A percentile compares a stretch with the other conserved stretches of the same genome.
These are phyloP conservation scores for Periconia digitata DNA, from an alignment of 2,329 filamentous ascomycete genomes.

Conservation along the genomic window DNA sequence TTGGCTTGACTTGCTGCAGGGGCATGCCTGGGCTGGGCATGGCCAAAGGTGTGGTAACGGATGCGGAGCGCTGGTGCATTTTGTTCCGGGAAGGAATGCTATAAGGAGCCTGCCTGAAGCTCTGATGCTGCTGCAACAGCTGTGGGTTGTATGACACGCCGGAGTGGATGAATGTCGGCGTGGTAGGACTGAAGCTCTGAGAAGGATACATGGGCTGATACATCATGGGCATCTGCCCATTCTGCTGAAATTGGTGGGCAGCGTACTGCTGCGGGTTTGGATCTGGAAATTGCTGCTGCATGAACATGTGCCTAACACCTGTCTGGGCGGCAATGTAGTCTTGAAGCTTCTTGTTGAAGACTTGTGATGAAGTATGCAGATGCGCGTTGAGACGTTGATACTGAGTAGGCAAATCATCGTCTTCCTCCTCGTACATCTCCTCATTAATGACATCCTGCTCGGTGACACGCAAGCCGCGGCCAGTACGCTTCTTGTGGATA, in stretches of 20 bases:
- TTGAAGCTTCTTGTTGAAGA: slow-evolving; percentile 64
- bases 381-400: slow-evolving; percentile 66
- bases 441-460: slow-evolving; percentile 86
- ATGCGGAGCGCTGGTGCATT: slow-evolving; percentile 47
- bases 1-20: slow-evolving; percentile 18
- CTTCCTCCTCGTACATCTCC: slow-evolving; percentile 96
- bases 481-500: slow-evolving; percentile 85
- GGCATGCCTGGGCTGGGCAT: slow-evolving; percentile 31
- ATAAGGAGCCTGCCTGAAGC: slow-evolving; percentile 50
- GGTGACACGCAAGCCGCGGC: slow-evolving; percentile 77
- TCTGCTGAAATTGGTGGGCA: slow-evolving; percentile 14
- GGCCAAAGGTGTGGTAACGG: slow-evolving; percentile 47
- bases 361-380: slow-evolving; percentile 60
- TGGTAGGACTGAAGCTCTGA: slow-evolving; percentile 34
- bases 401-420: slow-evolving; percentile 73
- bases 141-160: slow-evolving; percentile 25
- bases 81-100: slow-evolving; percentile 45
- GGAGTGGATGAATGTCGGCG: slow-evolving; percentile 16
- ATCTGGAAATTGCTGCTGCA: slow-evolving; percentile 41
- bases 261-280: slow-evolving; percentile 26
- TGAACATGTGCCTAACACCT: slow-evolving; percentile 54
- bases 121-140: slow-evolving; percentile 20
- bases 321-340: slow-evolving; percentile 60
- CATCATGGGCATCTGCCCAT: slow-evolving; percentile 20
- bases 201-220: slow-evolving; percentile 38